Percentiles rank a stretch among this genome's conserved stretches.
Conservation (phyloP, 176 grass and related monocot species). For the Aegilops sharonensis region DNA sequence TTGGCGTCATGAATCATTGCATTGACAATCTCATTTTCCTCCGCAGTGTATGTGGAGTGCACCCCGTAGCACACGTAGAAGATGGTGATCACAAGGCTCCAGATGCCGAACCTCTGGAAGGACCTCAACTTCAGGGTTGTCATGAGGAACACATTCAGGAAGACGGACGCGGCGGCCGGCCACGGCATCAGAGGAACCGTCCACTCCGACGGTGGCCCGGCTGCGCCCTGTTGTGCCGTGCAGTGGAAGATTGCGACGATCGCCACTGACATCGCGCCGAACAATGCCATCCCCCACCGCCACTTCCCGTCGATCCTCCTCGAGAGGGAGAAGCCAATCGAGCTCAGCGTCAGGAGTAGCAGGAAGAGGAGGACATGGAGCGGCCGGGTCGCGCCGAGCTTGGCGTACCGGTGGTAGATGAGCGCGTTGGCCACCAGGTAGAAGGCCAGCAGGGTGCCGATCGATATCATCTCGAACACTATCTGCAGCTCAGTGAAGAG, state of each 20-base stretch:
- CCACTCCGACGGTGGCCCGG: slow-evolving; percentile 46
- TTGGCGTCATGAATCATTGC: slow-evolving; percentile 42
- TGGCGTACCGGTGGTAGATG: slow-evolving; percentile 80
- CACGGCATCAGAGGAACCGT: slow-evolving; percentile 92
- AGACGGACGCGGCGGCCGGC: slow-evolving; percentile 81
- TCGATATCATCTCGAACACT: slow-evolving; percentile 84
- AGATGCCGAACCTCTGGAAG: slow-evolving; percentile 72
- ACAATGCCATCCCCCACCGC: slow-evolving; percentile 43
- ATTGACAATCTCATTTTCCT: slow-evolving; percentile 64
- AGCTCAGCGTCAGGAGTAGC: slow-evolving; percentile 54
- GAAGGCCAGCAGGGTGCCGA: slow-evolving; percentile 89
- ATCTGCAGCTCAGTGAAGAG: slow-evolving; percentile 88
- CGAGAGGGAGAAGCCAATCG: slow-evolving; percentile 62
- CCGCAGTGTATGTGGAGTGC: slow-evolving; percentile 81
- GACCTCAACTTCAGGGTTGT: slow-evolving; percentile 68
- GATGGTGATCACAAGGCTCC: slow-evolving; percentile 45
- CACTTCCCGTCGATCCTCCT: slow-evolving; percentile 48
- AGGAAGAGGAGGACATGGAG: slow-evolving; percentile 64
- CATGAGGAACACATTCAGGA: slow-evolving; percentile 88
- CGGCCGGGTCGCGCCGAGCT: slow-evolving; percentile 32
- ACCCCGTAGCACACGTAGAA: slow-evolving; percentile 83
- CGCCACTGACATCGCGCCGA: slow-evolving; percentile 1
- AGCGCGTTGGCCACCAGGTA: slow-evolving; percentile 92
- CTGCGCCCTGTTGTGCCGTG: slow-evolving; percentile 30
- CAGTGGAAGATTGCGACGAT: slow-evolving; percentile 45